Conservation (phyloP, 1,139 yeast genomes). For the Hansenula sp. region DNA sequence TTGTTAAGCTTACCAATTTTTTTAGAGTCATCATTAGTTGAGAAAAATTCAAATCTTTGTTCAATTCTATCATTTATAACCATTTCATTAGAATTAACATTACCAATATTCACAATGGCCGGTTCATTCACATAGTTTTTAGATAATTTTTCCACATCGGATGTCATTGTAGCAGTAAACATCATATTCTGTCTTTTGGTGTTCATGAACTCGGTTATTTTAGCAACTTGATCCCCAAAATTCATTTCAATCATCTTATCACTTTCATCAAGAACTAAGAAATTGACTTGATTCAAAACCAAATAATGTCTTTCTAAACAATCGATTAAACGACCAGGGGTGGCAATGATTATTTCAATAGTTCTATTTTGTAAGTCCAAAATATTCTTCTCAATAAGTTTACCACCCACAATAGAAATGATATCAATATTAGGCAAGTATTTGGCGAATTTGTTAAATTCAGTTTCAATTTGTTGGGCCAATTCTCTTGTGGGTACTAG, state of each 20-base stretch:
- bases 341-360: conserved; percentile 82
- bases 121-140: conserved; percentile 59
- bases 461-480: conserved; percentile 78
- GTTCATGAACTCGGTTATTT: conserved; percentile 35
- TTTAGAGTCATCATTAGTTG: conserved; percentile 28
- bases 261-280: conserved; percentile 85
- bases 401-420: conserved; percentile 86
- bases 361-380: conserved; percentile 52
- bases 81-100: conserved; percentile 35
- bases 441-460: conserved; percentile 50
- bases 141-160: conserved; percentile 64
- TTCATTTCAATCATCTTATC: conserved; percentile 96
- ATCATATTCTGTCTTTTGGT: conserved; percentile 58
- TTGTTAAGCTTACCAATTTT: conserved; percentile 31
- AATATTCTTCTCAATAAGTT: conserved; percentile 72
- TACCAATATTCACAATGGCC: conserved; percentile 63
- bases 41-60: conserved; percentile 59
- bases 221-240: conserved; percentile 74
- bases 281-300: conserved; percentile 57
- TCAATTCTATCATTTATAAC: conserved; percentile 48
- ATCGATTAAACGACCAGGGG: conserved; percentile 89
- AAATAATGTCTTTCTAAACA: conserved; percentile 66
- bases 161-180: conserved; percentile 94
- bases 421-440: conserved; percentile 43
- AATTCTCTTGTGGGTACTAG: conserved; percentile 93